phyloP scores from a whole-genome alignment of 108 stramenopile species.

The Bacterosira constricta region DNA sequence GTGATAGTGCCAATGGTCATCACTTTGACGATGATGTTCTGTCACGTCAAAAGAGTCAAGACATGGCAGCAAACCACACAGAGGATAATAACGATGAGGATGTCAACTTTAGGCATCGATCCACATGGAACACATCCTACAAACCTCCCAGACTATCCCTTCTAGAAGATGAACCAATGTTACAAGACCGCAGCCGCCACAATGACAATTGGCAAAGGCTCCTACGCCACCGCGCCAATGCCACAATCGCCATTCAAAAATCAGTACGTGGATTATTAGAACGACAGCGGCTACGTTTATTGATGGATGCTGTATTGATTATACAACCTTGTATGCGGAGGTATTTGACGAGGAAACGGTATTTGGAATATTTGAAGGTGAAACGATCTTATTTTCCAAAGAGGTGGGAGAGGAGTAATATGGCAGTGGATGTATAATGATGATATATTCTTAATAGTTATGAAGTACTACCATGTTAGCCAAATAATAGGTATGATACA shows the following conservation, averaged over 20 bases:
- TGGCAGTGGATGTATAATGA: no score
- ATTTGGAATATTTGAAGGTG: conserved; percentile 13
- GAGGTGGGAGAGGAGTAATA: conserved; percentile 18
- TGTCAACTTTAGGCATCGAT: conserved; percentile 30
- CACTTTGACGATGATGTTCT: neutral
- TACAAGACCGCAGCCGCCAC: neutral
- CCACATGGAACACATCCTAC: conserved; percentile 38
- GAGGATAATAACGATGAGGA: neutral
- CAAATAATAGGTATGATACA: no score
- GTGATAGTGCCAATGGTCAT: neutral
- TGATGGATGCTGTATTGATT: conserved; percentile 14
- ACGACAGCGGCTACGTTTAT: conserved; percentile 5
- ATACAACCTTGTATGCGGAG: conserved; percentile 20
- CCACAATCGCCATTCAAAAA: conserved; percentile 26
- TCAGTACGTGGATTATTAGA: conserved; percentile 13
- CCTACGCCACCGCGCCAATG: neutral
- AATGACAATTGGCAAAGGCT: neutral
- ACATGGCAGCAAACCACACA: neutral
- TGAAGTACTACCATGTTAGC: no score
- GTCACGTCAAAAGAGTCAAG: neutral
- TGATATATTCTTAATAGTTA: no score
- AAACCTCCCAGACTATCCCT: conserved; percentile 34
- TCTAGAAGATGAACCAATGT: conserved; percentile 20
- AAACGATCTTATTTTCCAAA: conserved; percentile 20
- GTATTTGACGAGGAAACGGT: conserved; percentile 26